These are phyloP conservation scores for Panaeolus cyanescens DNA, from an alignment of 768 basidiomycete species.

Conservation along the genomic window DNA sequence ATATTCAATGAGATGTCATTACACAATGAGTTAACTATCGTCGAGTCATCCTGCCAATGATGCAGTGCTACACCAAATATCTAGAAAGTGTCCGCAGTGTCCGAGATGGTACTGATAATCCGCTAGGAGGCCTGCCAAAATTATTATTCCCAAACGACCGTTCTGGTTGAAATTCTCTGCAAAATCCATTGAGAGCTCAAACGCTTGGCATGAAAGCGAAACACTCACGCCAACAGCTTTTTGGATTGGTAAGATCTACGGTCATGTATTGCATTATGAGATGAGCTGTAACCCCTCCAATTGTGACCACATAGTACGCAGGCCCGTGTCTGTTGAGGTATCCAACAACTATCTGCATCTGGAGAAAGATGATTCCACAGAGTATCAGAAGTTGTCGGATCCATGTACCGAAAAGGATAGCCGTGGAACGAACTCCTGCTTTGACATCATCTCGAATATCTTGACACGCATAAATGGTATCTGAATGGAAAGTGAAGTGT, in stretches of 20 bases:
- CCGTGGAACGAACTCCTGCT: slow-evolving; percentile 76
- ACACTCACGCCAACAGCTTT: slow-evolving; percentile 49
- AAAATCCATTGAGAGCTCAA: not conserved
- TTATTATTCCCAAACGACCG: slow-evolving; percentile 46
- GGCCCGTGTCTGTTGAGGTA: slow-evolving; percentile 52
- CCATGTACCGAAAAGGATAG: slow-evolving; percentile 65
- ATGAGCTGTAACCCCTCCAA: slow-evolving; percentile 45
- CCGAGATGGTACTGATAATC: slow-evolving; percentile 30
- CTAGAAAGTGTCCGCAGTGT: not conserved
- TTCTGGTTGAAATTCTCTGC: slow-evolving; percentile 47
- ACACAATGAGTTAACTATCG: not conserved
- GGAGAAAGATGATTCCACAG: slow-evolving; percentile 55
- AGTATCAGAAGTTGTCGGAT: slow-evolving; percentile 56
- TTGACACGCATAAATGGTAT: slow-evolving; percentile 80
- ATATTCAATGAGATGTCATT: not conserved
- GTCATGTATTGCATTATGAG: slow-evolving; percentile 49
- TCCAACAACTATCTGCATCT: slow-evolving; percentile 53
- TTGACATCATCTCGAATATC: slow-evolving; percentile 75
- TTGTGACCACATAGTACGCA: slow-evolving; percentile 45
- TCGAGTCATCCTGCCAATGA: no score
- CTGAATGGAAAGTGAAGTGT: slow-evolving; percentile 14
- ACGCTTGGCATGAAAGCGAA: not conserved
- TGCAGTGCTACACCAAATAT: not conserved
- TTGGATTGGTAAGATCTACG: slow-evolving; percentile 41
- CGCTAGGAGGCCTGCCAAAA: slow-evolving; percentile 45